Conservation (phyloP, 306 rosid genomes). For the Malus sylvestris region DNA sequence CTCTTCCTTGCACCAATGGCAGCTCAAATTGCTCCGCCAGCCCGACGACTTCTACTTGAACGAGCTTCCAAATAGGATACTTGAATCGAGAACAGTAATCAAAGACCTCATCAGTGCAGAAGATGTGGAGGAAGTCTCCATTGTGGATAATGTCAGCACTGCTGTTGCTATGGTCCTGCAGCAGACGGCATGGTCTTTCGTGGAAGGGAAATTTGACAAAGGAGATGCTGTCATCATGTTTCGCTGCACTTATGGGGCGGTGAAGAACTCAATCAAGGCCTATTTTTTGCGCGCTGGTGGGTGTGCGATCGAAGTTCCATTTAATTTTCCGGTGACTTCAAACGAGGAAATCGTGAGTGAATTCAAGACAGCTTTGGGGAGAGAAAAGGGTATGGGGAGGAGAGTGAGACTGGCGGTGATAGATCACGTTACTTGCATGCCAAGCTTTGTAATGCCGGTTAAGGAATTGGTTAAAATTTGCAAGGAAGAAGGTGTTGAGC, state of each 20-base stretch:
- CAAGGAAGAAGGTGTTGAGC: conserved; percentile 78
- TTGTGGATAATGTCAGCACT: conserved; percentile 67
- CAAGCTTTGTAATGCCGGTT: conserved; percentile 59
- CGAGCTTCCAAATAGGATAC: conserved; percentile 29
- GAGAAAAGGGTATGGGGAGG: conserved; percentile 45
- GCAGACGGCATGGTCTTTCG: conserved; percentile 57
- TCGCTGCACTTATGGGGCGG: conserved; percentile 64
- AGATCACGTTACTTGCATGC: conserved; percentile 86
- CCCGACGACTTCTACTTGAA: conserved; percentile 56
- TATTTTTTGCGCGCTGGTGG: conserved; percentile 74
- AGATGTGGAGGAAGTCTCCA: conserved; percentile 41
- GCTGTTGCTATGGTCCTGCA: conserved; percentile 62
- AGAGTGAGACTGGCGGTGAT: conserved; percentile 66
- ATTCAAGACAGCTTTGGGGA: conserved; percentile 53
- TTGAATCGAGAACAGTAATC: conserved; percentile 36
- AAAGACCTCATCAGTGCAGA: conserved; percentile 42
- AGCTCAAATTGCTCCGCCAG: conserved; percentile 40
- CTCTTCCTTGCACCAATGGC: conserved; percentile 34
- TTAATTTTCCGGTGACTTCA: conserved; percentile 60
- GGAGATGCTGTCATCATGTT: conserved; percentile 73
- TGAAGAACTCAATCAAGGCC: conserved; percentile 73
- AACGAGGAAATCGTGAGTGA: conserved; percentile 50
- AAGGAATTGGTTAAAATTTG: conserved; percentile 67
- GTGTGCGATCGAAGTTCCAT: conserved; percentile 49
- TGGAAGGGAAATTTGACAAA: conserved; percentile 49